A percentile compares a stretch with the other conserved stretches of the same genome.
Evolutionary conservation across 306 rosid species (phyloP).

Genomic region (Senna tora): DNA sequence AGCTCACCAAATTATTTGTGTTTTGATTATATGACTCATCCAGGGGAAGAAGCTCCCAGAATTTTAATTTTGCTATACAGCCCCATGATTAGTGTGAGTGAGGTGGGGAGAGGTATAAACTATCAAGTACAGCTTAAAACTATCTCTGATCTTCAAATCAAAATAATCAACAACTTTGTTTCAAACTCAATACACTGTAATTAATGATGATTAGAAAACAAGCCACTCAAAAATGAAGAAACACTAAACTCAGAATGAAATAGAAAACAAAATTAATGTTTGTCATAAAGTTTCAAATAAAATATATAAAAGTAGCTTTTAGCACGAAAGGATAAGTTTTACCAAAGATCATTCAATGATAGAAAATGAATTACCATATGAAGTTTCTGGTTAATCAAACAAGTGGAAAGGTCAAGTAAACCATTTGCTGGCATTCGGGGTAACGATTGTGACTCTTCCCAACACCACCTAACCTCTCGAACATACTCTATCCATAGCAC

Average conservation of each 20-base stretch:
- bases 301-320: constrained; percentile 21
- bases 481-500: constrained; percentile 93
- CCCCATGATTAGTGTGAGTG: constrained; percentile 4
- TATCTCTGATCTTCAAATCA: constrained; percentile 3
- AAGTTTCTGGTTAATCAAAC: constrained; percentile 89
- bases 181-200: neutral
- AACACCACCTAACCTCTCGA: constrained; percentile 95
- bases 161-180: constrained; percentile 24
- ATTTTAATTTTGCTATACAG: constrained; percentile 14
- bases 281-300: constrained; percentile 9
- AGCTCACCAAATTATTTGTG: constrained; percentile 32
- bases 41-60: constrained; percentile 6
- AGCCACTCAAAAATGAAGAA: constrained; percentile 22
- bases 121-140: constrained; percentile 25
- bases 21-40: constrained; percentile 14
- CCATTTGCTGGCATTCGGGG: constrained; percentile 80
- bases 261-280: constrained; percentile 22
- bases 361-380: constrained; percentile 69
- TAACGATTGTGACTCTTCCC: constrained; percentile 95
- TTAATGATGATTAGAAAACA: constrained; percentile 14
- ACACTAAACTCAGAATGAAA: constrained; percentile 11
- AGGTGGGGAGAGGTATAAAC: constrained; percentile 8
- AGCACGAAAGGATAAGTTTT: constrained; percentile 24
- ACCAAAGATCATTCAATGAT: constrained; percentile 37
- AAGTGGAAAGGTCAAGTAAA: constrained; percentile 80